Evolutionary conservation across 352 stramenopile genomes (phyloP).

Genomic region (Bremia lactucae): DNA sequence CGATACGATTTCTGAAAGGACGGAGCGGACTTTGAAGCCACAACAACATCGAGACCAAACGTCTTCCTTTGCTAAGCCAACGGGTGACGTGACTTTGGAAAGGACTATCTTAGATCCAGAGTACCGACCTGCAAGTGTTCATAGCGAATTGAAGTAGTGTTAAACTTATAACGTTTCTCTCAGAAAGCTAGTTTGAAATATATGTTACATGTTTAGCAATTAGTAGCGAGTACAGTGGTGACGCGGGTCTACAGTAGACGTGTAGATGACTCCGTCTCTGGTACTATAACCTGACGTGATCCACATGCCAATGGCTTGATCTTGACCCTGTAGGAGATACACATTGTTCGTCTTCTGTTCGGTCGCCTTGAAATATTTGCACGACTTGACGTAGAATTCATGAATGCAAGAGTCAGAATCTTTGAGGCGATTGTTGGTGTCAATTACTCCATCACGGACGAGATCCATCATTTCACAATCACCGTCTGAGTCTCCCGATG

Average conservation of each 20-base stretch:
- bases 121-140: slow-evolving; percentile 24
- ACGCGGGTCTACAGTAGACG: slow-evolving; percentile 26
- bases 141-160: slow-evolving; percentile 8
- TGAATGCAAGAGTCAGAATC: slow-evolving; percentile 39
- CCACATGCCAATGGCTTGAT: slow-evolving; percentile 50
- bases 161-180: slow-evolving; percentile 1
- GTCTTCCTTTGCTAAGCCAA: slow-evolving; percentile 3
- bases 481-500: slow-evolving; percentile 41
- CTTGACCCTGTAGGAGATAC: slow-evolving; percentile 54
- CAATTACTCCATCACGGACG: slow-evolving; percentile 44
- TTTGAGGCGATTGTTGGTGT: slow-evolving; percentile 61
- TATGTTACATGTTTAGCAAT: slow-evolving; percentile 24
- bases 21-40: no score
- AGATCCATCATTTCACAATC: slow-evolving; percentile 55
- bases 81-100: neutral
- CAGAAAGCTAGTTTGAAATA: neutral
- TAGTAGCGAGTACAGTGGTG: slow-evolving; percentile 29
- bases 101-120: no score
- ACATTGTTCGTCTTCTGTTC: slow-evolving; percentile 34
- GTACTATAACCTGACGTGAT: slow-evolving; percentile 59
- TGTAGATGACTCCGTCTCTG: slow-evolving; percentile 41
- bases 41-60: no score
- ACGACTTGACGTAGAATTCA: slow-evolving; percentile 48
- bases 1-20: slow-evolving; percentile 13
- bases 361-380: slow-evolving; percentile 30